Evolutionary conservation across 805 yeast species (phyloP).

Genomic region (Zygosaccharomyces bisporus): DNA sequence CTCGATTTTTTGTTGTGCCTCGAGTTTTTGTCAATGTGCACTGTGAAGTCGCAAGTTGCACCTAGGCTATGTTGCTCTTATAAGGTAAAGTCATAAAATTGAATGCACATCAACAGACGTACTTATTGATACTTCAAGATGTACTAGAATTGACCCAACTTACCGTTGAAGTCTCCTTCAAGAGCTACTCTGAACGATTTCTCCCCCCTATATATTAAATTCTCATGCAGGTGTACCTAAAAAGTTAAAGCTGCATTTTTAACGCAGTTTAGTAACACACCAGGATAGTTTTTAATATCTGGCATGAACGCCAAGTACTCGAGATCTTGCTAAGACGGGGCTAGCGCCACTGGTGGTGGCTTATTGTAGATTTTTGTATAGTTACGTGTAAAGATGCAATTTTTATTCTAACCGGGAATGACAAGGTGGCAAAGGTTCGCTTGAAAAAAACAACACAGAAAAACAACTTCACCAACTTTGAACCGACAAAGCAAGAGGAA

Average conservation of each 20-base stretch:
- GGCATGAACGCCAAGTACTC: too few relatives aligned
- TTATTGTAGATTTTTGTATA: too few relatives aligned
- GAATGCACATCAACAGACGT: neutral
- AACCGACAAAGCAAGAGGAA: constrained; percentile 4
- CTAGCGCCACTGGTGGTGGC: too few relatives aligned
- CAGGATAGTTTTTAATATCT: too few relatives aligned
- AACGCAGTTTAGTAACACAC: too few relatives aligned
- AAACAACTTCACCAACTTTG: constrained; percentile 3
- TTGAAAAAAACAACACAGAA: constrained; percentile 9
- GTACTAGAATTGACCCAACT: neutral
- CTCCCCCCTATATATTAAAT: too few relatives aligned
- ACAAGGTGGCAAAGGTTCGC: constrained; percentile 23
- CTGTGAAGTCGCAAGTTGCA: neutral
- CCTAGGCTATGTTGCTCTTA: neutral
- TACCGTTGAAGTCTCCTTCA: neutral
- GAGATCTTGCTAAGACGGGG: too few relatives aligned
- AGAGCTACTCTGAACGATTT: neutral
- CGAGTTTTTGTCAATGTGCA: neutral
- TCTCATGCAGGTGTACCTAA: too few relatives aligned
- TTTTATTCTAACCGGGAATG: constrained; percentile 7
- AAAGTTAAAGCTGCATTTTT: too few relatives aligned
- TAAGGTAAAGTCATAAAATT: neutral
- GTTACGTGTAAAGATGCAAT: constrained; percentile 2
- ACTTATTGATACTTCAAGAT: neutral
- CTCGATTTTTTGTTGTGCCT: neutral